These are phyloP conservation scores for Besnoitia besnoiti DNA, from an alignment of 169 alveolate species.

Conservation along the genomic window DNA sequence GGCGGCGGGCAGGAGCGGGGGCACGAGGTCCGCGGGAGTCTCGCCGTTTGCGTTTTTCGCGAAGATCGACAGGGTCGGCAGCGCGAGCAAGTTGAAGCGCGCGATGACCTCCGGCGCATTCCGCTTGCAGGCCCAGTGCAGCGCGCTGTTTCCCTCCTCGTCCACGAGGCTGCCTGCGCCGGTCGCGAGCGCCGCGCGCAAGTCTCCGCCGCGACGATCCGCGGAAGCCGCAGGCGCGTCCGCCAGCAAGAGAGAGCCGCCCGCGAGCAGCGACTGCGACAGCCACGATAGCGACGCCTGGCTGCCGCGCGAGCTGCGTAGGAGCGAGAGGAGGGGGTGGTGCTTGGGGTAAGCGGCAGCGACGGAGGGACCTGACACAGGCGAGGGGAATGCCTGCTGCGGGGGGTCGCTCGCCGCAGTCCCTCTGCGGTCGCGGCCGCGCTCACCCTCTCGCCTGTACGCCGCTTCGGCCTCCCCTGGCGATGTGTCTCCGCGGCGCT, in stretches of 20 bases:
- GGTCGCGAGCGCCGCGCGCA: neutral
- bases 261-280: neutral
- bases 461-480: neutral
- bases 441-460: neutral
- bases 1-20: slow-evolving; percentile 40
- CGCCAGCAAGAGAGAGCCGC: neutral
- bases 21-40: slow-evolving; percentile 66
- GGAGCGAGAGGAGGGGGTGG: neutral
- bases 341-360: too few species aligned
- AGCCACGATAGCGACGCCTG: neutral
- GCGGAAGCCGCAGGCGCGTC: neutral
- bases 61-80: slow-evolving; percentile 43
- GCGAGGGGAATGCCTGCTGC: neutral
- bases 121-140: slow-evolving; percentile 43
- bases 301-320: neutral
- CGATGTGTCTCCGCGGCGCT: too few species aligned
- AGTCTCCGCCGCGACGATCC: neutral
- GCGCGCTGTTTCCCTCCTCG: slow-evolving; percentile 22
- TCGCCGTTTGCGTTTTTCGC: slow-evolving; percentile 58
- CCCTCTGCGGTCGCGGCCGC: neutral
- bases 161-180: neutral
- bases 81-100: slow-evolving; percentile 23
- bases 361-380: too few species aligned
- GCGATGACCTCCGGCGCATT: slow-evolving; percentile 62
- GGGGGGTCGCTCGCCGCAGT: neutral